Evolutionary conservation across 2,329 filamentous ascomycete genomes (phyloP), one percentile per base, ranked within the genome.

Genomic region (Fonsecaea erecta): DNA sequence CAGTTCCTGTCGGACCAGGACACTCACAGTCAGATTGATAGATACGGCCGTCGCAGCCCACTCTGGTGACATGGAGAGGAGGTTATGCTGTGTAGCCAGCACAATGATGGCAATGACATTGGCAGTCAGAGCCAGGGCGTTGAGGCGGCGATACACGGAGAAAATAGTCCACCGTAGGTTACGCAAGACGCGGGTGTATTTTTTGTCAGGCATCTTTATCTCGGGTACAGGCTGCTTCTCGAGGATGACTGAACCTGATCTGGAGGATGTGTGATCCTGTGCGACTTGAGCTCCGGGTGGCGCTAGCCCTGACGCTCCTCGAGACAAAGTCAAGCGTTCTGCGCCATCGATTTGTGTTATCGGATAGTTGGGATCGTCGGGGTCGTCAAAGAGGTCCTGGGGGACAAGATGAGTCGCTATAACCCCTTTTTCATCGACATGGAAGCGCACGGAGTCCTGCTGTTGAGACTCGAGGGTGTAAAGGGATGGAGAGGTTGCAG

Each of bases 1-100:
- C 54, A 84, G 74, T 63, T 84, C 83, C 71, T 85, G 82, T 62
- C 83, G 81, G 58, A 83, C 79, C 40, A 83, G 71, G 34, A 83
- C 77, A 40, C 80, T 79, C 2, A 77, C 78, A 2, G 81, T 73
- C 60, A 85, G 68, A 68, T 85, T 85, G 56, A 77, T 76, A 5
- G 80, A 76, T 1, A 77, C 73, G 21, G 80, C 80, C 60, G 81
- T 81, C 40, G 79, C 77, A 53, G 80, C 67, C 1, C 63, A 61
- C 9, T 67, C 63, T 14, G 68, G 65, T 48, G 70, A 65, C 30
- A 72, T 65, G 43, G 74, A 74, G 30, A 78, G 63, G 1, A 79
- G 72, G 37, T 73, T 76, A 55, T 74, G 75, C 48, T 78, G 72
- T 24, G 71, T 71, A 18, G 72, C 70, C 71, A 81, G 73, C 28